Evolutionary conservation across 306 rosid species (phyloP).

Genomic region (Prunus salicina): DNA sequence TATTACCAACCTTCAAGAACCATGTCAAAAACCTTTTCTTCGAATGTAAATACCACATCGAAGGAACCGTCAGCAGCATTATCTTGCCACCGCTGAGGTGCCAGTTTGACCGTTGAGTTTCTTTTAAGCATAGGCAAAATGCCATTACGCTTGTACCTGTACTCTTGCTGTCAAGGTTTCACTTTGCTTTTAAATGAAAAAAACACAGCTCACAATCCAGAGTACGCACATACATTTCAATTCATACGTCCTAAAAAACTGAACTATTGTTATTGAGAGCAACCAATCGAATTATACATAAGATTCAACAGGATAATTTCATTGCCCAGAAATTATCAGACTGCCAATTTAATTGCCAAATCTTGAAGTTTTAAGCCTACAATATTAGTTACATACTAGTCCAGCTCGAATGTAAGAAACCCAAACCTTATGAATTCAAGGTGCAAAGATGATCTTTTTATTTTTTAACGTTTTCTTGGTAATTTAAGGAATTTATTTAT

Average conservation of each 20-base stretch:
- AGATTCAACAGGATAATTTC: neutral
- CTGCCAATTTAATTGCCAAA: neutral
- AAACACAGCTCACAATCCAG: conserved; percentile 11
- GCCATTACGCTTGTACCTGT: conserved; percentile 81
- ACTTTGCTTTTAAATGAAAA: conserved; percentile 7
- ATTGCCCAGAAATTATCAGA: neutral
- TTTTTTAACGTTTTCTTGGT: neutral
- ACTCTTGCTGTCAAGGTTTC: conserved; percentile 36
- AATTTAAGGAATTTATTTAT: neutral
- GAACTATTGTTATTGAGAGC: neutral
- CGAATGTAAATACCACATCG: conserved; percentile 80
- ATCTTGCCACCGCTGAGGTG: conserved; percentile 97
- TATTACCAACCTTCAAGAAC: conserved; percentile 72
- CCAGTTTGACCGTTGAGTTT: conserved; percentile 62
- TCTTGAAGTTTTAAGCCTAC: neutral
- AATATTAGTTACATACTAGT: neutral
- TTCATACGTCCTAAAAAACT: conserved; percentile 3
- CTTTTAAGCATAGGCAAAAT: conserved; percentile 93
- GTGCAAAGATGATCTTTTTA: neutral
- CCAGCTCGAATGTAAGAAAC: neutral
- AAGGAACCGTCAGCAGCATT: conserved; percentile 80
- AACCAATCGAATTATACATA: neutral
- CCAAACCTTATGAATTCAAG: neutral
- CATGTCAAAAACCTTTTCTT: conserved; percentile 94
- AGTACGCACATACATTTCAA: neutral